Percentiles rank a stretch among this genome's conserved stretches.
Evolutionary conservation across 495 filamentous ascomycete species (phyloP).

Genomic region (Hypoxylon perforatum): DNA sequence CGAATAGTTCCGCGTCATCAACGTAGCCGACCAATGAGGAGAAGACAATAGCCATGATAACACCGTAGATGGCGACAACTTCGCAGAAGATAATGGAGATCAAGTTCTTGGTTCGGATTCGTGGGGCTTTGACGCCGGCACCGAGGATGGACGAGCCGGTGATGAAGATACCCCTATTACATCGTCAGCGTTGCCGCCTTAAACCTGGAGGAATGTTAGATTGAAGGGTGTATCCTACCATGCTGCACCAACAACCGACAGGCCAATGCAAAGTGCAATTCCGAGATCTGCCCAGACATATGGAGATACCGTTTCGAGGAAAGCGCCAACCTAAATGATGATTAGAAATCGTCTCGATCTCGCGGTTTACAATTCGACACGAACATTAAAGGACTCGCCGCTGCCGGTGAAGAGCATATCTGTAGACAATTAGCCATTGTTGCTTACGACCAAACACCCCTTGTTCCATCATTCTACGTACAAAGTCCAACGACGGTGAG

Average conservation of each 20-base stretch:
- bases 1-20: conserved; percentile 71
- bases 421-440: conserved; percentile 60
- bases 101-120: conserved; percentile 98
- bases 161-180: conserved; percentile 93
- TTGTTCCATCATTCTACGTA: conserved; percentile 56
- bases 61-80: conserved; percentile 99
- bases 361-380: conserved; percentile 41
- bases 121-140: conserved; percentile 92
- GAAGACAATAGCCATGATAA: conserved; percentile 99
- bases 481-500: conserved; percentile 89
- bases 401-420: conserved; percentile 98
- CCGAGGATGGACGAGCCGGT: conserved; percentile 98
- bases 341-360: conserved; percentile 43
- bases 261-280: conserved; percentile 92
- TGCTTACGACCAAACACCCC: conserved; percentile 3
- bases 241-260: conserved; percentile 96
- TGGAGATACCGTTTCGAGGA: conserved; percentile 93
- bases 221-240: conserved; percentile 70
- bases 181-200: conserved; percentile 11
- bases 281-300: conserved; percentile 93
- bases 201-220: conserved; percentile 11
- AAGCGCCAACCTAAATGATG: conserved; percentile 80
- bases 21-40: conserved; percentile 82
- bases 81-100: conserved; percentile 99
- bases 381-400: conserved; percentile 96